Evolutionary conservation across 2,329 filamentous ascomycete species (phyloP), one percentile per base, ranked within the genome.

Genomic region (Amesomyces nigricolor): DNA sequence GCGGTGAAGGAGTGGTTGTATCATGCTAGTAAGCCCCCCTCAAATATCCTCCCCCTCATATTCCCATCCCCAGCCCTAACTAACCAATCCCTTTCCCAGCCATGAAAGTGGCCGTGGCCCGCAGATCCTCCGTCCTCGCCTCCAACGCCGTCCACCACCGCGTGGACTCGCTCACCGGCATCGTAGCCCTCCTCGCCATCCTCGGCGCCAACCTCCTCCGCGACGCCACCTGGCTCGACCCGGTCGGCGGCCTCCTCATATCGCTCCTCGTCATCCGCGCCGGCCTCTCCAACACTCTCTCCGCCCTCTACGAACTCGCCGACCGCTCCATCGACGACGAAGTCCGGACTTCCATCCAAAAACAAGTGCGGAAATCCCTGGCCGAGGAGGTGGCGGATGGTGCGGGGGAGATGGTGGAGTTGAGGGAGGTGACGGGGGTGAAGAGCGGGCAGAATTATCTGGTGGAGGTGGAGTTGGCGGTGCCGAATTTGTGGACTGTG

Each of bases 371-470:
- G 32, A 81, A 80, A 63, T 82, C 80, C 4, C 72, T 94, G 17
- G 32, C 32, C 6, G 59, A 47, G 2, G 58, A 35, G 19, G 66
- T 87, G 17, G 70, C 70, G 50, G 74, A 79, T 49, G 75, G 81
- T 47, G 80, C 47, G 73, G 84, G 53, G 22, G 22, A 26, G 22
- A 26, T 26, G 22, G 78, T 91, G 8, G 83, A 89, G 66, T 73
- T 96, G 45, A 81, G 87, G 44, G 87, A 89, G 44, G 81, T 97
- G 3, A 88, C 90, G 61, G 94, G 94, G 53, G 81, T 96, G 72
- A 99, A 99, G 73, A 94, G 90, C 3, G 94, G 94, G 30, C 94
- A 96, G 71, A 99, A 96, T 73, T 96, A 95, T 69, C 78, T 97
- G 30, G 85, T 97, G 64, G 94, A 97, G 64, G 71, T 99, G 7